These are phyloP conservation scores for Pezicula rhizophila DNA, from an alignment of 2,329 filamentous ascomycete genomes.

Conservation along the genomic window DNA sequence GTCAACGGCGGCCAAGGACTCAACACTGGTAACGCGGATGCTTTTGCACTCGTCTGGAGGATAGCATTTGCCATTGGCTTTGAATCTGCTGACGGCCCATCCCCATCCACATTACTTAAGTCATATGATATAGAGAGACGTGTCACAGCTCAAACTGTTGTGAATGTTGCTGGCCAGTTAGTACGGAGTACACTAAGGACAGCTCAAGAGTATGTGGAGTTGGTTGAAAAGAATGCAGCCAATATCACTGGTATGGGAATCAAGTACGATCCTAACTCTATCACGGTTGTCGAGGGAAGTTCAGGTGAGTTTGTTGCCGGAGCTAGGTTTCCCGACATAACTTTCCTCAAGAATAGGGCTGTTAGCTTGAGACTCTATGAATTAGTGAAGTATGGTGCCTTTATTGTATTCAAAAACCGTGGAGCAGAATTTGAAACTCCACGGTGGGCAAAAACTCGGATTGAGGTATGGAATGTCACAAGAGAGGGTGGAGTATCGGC, in stretches of 20 bases:
- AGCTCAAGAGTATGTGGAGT: constrained; percentile 40
- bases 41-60: constrained; percentile 3
- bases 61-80: constrained; percentile 13
- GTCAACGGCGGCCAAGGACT: constrained; percentile 6
- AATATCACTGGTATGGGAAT: constrained; percentile 31
- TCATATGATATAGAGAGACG: constrained; percentile 41
- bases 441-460: not conserved
- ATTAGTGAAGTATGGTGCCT: constrained; percentile 1
- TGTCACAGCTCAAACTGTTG: constrained; percentile 37
- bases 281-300: constrained; percentile 1
- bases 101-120: constrained; percentile 23
- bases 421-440: not conserved
- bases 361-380: not conserved
- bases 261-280: constrained; percentile 1
- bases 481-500: not conserved
- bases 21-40: constrained; percentile 2
- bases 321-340: constrained; percentile 4
- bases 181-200: constrained; percentile 38
- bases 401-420: not conserved
- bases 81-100: constrained; percentile 12
- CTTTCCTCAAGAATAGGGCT: not conserved
- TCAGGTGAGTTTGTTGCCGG: constrained; percentile 3
- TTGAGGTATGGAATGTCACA: constrained; percentile 1
- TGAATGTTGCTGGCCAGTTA: constrained; percentile 39
- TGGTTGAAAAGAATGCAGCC: constrained; percentile 41